Percentiles rank a stretch among this genome's conserved stretches.
phyloP scores from a whole-genome alignment of 164 flowering plant species.

The Cinnamomum chago region DNA sequence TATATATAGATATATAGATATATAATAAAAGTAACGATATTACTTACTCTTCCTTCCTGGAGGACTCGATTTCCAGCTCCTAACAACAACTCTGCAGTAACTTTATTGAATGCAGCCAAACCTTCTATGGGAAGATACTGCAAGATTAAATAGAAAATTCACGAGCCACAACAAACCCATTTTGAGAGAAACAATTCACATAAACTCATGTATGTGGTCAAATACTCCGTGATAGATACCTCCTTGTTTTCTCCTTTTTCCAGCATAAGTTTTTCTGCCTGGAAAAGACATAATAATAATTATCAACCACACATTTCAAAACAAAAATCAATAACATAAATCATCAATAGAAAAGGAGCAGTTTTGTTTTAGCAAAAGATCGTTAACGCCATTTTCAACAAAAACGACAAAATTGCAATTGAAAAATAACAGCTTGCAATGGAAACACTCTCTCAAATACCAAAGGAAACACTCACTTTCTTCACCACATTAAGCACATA shows the following conservation, averaged over 20 bases:
- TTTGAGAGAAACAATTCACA: not conserved
- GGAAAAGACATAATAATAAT: conserved; percentile 10
- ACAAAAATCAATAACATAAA: not conserved
- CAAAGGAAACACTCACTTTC: conserved; percentile 42
- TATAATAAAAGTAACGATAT: not conserved
- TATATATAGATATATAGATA: too few relatives aligned
- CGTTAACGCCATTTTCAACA: not conserved
- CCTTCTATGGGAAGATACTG: conserved; percentile 99
- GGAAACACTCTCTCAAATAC: not conserved
- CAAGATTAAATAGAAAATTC: conserved; percentile 11
- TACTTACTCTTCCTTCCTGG: conserved; percentile 70
- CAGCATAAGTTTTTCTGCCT: conserved; percentile 92
- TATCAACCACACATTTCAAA: not conserved
- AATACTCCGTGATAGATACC: conserved; percentile 49
- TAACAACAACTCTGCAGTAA: conserved; percentile 79
- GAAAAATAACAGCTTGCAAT: not conserved
- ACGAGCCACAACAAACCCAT: conserved; percentile 9
- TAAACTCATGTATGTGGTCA: not conserved
- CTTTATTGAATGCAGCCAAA: conserved; percentile 92
- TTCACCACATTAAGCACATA: conserved; percentile 93
- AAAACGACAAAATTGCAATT: not conserved
- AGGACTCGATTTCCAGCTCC: conserved; percentile 83
- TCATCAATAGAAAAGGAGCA: conserved; percentile 1
- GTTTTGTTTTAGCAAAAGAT: not conserved
- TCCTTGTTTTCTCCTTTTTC: conserved; percentile 92